phyloP scores from a whole-genome alignment of 2,329 filamentous ascomycete genomes.

The Raffaelea ambrosiae region DNA sequence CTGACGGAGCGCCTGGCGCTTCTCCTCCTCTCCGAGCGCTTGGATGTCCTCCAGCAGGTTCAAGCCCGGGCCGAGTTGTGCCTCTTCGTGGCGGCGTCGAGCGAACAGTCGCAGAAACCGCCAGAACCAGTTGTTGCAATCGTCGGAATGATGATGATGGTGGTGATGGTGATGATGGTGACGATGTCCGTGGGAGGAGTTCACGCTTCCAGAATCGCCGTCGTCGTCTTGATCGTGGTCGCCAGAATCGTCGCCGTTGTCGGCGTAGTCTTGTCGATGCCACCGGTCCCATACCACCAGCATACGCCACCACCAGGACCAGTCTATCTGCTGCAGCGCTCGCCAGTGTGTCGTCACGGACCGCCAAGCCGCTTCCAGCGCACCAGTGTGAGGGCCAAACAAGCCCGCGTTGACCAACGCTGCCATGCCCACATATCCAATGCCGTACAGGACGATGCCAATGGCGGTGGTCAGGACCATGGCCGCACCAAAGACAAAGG shows the following conservation, averaged over 20 bases:
- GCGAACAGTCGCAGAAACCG: no score
- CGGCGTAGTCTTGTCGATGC: not conserved
- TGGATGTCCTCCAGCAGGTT: no score
- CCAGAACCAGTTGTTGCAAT: no score
- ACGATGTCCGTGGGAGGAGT: no score
- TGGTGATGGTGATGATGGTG: not conserved
- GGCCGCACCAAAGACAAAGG: conserved; percentile 8
- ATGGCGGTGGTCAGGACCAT: conserved; percentile 7
- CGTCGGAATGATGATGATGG: no score
- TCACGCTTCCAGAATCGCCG: not conserved
- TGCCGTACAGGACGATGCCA: conserved; percentile 9
- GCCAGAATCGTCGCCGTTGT: no score
- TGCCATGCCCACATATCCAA: conserved; percentile 7
- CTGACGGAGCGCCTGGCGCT: no score
- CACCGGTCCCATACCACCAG: not conserved
- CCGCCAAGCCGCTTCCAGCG: conserved; percentile 3
- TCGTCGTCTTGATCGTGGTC: not conserved
- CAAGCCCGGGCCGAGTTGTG: no score
- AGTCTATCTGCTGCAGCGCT: conserved; percentile 7
- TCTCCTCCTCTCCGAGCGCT: no score
- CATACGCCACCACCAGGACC: conserved; percentile 8
- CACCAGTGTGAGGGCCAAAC: conserved; percentile 9
- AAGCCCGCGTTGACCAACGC: conserved; percentile 6
- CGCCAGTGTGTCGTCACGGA: conserved; percentile 6
- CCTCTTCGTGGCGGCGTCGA: no score